A percentile compares a stretch with the other conserved stretches of the same genome.
Evolutionary conservation across 768 basidiomycete species (phyloP).

Genomic region (Polyporus arcularius): DNA sequence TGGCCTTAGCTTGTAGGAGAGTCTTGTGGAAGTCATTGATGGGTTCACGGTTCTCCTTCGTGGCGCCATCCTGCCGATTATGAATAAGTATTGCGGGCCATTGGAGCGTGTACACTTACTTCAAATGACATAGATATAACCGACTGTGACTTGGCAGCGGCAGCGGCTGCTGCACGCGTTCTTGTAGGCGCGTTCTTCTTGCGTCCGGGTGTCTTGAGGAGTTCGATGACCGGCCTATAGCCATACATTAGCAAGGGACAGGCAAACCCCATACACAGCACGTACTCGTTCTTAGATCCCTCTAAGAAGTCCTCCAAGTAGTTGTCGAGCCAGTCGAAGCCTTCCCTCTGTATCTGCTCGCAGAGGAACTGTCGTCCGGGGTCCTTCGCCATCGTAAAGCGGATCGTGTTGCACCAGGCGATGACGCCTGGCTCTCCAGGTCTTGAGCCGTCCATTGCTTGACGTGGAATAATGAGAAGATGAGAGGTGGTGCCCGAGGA

Average conservation of each 20-base stretch:
- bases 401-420: conserved; percentile 68
- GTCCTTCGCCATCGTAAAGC: conserved; percentile 70
- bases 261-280: background rate
- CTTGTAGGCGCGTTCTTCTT: conserved; percentile 59
- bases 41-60: conserved; percentile 43
- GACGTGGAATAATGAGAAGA: background rate
- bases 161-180: conserved; percentile 43
- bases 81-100: background rate
- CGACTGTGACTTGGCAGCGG: conserved; percentile 47
- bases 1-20: conserved; percentile 31
- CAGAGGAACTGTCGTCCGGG: conserved; percentile 70
- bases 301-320: conserved; percentile 73
- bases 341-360: conserved; percentile 72
- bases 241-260: background rate
- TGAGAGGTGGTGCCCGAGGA: background rate
- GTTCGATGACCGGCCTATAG: conserved; percentile 68
- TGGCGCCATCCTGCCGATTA: conserved; percentile 35
- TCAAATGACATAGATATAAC: conserved; percentile 45
- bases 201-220: conserved; percentile 83
- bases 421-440: conserved; percentile 51
- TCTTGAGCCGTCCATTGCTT: conserved; percentile 22
- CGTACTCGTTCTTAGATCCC: conserved; percentile 66
- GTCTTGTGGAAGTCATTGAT: conserved; percentile 50
- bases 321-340: conserved; percentile 77
- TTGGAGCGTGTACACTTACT: conserved; percentile 34